Evolutionary conservation across 495 filamentous ascomycete genomes (phyloP).

Genomic region (Neurospora terricola): DNA sequence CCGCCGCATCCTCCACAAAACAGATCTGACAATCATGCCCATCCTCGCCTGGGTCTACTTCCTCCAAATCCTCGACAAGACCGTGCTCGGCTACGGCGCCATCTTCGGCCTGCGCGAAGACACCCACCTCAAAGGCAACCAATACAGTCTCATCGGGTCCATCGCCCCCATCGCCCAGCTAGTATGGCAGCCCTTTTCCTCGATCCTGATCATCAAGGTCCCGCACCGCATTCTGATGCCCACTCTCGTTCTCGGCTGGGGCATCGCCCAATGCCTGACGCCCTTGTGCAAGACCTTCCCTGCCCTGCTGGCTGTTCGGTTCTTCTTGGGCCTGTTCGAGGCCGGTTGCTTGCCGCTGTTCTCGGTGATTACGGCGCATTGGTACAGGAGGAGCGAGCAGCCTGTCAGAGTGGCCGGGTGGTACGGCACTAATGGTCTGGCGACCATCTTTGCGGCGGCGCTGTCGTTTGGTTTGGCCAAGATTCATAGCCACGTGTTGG

Average conservation of each 20-base stretch:
- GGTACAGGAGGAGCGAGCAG: constrained; percentile 56
- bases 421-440: constrained; percentile 55
- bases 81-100: constrained; percentile 52
- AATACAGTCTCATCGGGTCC: constrained; percentile 53
- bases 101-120: constrained; percentile 51
- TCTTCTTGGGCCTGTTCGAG: constrained; percentile 56
- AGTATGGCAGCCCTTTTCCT: constrained; percentile 57
- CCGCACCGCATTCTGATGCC: constrained; percentile 58
- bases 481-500: constrained; percentile 39
- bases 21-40: constrained; percentile 46
- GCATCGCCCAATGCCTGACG: constrained; percentile 47
- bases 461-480: constrained; percentile 52
- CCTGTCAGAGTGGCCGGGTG: constrained; percentile 53
- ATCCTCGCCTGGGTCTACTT: constrained; percentile 60
- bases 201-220: constrained; percentile 54
- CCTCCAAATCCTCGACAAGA: constrained; percentile 54
- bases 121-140: constrained; percentile 42
- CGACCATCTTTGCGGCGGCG: constrained; percentile 52
- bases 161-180: constrained; percentile 57
- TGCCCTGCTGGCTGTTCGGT: constrained; percentile 42
- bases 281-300: constrained; percentile 43
- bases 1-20: constrained; percentile 49
- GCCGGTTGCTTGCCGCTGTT: constrained; percentile 53
- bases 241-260: constrained; percentile 48
- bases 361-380: constrained; percentile 45